phyloP scores from a whole-genome alignment of 2,329 filamentous ascomycete species.

The Aspergillus ochraceoroseus region DNA sequence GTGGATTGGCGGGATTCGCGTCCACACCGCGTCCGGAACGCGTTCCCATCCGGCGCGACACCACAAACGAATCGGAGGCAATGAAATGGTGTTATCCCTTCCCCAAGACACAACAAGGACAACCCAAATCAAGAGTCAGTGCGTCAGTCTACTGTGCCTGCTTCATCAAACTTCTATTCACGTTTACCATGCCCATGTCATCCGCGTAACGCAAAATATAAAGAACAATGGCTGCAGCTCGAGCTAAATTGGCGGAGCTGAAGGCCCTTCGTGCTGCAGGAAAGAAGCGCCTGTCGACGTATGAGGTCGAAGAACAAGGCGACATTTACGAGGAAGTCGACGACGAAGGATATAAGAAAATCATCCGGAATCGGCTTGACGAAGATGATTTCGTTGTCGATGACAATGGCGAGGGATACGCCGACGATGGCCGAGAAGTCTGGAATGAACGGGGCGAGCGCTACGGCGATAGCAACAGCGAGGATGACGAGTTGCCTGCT shows the following conservation, averaged over 20 bases:
- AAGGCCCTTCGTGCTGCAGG: slow-evolving; percentile 78
- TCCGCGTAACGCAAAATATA: slow-evolving; percentile 1
- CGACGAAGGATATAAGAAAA: slow-evolving; percentile 94
- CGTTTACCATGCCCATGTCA: neutral
- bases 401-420: slow-evolving; percentile 95
- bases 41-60: slow-evolving; percentile 20
- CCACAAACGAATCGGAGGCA: slow-evolving; percentile 5
- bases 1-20: slow-evolving; percentile 23
- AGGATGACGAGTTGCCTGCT: slow-evolving; percentile 67
- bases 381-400: slow-evolving; percentile 98
- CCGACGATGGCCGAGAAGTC: slow-evolving; percentile 89
- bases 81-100: no score
- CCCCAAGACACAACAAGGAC: slow-evolving; percentile 12
- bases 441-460: slow-evolving; percentile 67
- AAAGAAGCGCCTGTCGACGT: slow-evolving; percentile 83
- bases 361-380: slow-evolving; percentile 81
- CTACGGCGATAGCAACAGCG: slow-evolving; percentile 60
- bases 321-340: slow-evolving; percentile 94
- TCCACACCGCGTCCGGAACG: slow-evolving; percentile 23
- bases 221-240: slow-evolving; percentile 31
- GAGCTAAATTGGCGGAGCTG: slow-evolving; percentile 61
- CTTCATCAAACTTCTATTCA: neutral
- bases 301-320: slow-evolving; percentile 77
- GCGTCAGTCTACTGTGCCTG: slow-evolving; percentile 5
- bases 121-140: slow-evolving; percentile 4